phyloP scores from a whole-genome alignment of 345 rosid species.

The Moringa oleifera region DNA sequence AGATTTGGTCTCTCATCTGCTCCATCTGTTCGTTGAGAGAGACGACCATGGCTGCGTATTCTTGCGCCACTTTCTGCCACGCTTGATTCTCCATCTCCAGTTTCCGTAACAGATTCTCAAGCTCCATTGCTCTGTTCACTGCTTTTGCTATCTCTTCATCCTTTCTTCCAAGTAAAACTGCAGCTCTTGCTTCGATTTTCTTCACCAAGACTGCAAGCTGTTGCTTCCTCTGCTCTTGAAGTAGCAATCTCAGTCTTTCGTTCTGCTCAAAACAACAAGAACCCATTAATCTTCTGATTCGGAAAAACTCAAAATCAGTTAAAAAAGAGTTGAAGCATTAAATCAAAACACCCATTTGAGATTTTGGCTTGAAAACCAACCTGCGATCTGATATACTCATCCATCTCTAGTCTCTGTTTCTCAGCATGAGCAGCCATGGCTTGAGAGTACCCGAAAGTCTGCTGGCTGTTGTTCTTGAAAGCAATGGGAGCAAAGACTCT shows the following conservation, averaged over 20 bases:
- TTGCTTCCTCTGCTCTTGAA: slow-evolving; percentile 58
- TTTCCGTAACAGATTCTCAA: slow-evolving; percentile 44
- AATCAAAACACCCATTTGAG: not conserved
- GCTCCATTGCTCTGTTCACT: slow-evolving; percentile 41
- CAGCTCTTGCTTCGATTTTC: slow-evolving; percentile 36
- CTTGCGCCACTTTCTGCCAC: slow-evolving; percentile 59
- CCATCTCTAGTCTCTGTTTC: slow-evolving; percentile 58
- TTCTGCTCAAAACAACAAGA: slow-evolving; percentile 24
- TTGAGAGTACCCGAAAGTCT: slow-evolving; percentile 12
- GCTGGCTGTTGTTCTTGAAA: slow-evolving; percentile 14
- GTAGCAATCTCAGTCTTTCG: slow-evolving; percentile 38
- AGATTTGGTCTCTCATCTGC: slow-evolving; percentile 37
- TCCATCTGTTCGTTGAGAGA: slow-evolving; percentile 46
- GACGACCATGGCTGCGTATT: slow-evolving; percentile 48
- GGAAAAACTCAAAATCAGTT: not conserved
- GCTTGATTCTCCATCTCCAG: slow-evolving; percentile 51
- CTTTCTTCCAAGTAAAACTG: slow-evolving; percentile 38
- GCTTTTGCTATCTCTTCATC: slow-evolving; percentile 60
- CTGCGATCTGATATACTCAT: slow-evolving; percentile 58
- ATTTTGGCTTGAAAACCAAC: slow-evolving; percentile 16
- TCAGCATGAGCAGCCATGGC: slow-evolving; percentile 25
- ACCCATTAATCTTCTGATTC: not conserved
- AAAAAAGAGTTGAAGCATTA: too few species aligned
- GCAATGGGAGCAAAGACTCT: slow-evolving; percentile 7
- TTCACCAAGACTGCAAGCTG: slow-evolving; percentile 32